A percentile compares a stretch with the other conserved stretches of the same genome.
phyloP scores from a whole-genome alignment of 2,329 filamentous ascomycete species.

The Monosporascus sp. region DNA sequence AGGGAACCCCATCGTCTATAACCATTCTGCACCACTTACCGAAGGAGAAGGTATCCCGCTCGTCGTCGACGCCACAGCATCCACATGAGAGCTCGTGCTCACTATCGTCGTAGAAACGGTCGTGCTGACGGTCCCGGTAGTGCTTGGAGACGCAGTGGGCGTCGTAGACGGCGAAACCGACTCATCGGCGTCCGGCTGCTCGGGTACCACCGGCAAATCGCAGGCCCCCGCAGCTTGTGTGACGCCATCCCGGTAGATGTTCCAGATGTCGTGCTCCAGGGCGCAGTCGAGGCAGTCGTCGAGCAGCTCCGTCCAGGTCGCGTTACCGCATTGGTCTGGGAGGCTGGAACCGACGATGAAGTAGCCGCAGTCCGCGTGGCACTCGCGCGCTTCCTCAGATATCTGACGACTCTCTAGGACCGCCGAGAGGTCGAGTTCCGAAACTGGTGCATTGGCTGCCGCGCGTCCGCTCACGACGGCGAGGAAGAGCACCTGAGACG shows the following conservation, averaged over 20 bases:
- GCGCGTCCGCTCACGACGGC: background rate
- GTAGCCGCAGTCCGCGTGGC: slow-evolving; percentile 15
- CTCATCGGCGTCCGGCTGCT: background rate
- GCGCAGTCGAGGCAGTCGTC: slow-evolving; percentile 33
- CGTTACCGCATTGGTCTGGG: slow-evolving; percentile 21
- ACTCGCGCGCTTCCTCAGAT: background rate
- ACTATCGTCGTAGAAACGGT: too few species aligned
- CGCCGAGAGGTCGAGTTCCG: background rate
- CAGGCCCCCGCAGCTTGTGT: slow-evolving; percentile 31
- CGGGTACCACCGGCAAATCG: slow-evolving; percentile 15
- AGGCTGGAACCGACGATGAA: slow-evolving; percentile 20
- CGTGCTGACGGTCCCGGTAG: background rate
- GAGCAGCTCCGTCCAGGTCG: background rate
- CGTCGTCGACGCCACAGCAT: background rate
- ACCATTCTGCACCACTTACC: background rate
- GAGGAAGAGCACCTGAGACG: background rate
- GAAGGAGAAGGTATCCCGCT: background rate
- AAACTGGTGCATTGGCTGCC: background rate
- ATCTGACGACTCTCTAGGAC: background rate
- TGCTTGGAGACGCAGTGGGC: background rate
- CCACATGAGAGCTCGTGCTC: background rate
- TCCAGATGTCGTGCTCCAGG: slow-evolving; percentile 36
- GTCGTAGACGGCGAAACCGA: background rate
- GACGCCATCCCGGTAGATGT: slow-evolving; percentile 35
- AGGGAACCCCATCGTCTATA: background rate